Evolutionary conservation across 2,329 filamentous ascomycete genomes (phyloP), one percentile per base, ranked within the genome.

Genomic region (Penicillium sp.): DNA sequence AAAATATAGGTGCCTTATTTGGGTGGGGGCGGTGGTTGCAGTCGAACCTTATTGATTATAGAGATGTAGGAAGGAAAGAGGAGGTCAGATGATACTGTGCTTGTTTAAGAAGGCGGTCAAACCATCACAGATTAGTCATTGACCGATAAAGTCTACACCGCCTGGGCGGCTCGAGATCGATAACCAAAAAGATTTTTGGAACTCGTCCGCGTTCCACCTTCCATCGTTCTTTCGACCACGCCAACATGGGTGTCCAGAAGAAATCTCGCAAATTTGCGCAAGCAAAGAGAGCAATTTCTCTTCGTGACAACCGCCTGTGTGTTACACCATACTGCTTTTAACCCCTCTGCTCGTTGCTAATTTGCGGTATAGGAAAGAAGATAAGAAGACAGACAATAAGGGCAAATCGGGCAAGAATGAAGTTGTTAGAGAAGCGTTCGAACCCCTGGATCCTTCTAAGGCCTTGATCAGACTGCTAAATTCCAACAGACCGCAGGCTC

Each of bases 231-330:
- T 11, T 34, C 31, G 18, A n/a, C 31, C 13, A 37, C 36, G 43
- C 47, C 54, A 57, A 24, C n/a, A 96, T 96, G 91, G 90, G 89
- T 72, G 81, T 89, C 58, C 81, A 84, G 54, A 95, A 95, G 76
- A 88, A 84, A 69, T 95, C 88, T 43, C 84, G 90, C 74, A 96
- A 96, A 75, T 97, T 95, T 69, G 91, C 83, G 40, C 74, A 78
- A 66, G 80, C 89, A 64, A 94, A 95, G 75, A 79, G 88, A 58
- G 75, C 95, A 43, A 89, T 96, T 59, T 84, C 87, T 40, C 82
- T 86, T 63, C 81, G 83, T 48, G 90, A 97, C 75, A 82, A 80
- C 37, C 79, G 89, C 46, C 76, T 94, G 67, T 66, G 57, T 27
- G 61, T 61, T 16, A n/a, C 31, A 20, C n/a, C 31, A n/a, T 24